phyloP scores from a whole-genome alignment of 1,139 yeast species.

The Tardiomyces digboiensis region DNA sequence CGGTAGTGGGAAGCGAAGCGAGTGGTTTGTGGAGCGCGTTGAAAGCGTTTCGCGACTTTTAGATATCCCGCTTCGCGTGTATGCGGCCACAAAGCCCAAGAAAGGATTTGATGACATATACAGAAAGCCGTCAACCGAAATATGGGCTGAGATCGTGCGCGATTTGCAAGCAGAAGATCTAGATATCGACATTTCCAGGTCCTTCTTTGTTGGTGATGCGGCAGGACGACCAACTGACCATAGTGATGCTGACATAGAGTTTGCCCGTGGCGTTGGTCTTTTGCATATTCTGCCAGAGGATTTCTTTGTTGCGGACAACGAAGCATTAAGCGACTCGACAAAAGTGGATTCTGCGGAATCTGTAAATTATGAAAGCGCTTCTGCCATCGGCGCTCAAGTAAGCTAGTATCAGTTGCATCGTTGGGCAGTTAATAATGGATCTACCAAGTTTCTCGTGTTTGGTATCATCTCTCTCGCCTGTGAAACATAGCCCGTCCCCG shows the following conservation, averaged over 20 bases:
- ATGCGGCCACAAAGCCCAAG: slow-evolving; percentile 36
- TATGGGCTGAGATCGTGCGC: slow-evolving; percentile 46
- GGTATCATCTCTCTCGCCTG: too few relatives aligned
- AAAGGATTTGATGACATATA: slow-evolving; percentile 31
- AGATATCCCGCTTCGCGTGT: slow-evolving; percentile 38
- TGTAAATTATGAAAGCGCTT: too few relatives aligned
- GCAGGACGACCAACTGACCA: slow-evolving; percentile 76
- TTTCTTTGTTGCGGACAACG: slow-evolving; percentile 20
- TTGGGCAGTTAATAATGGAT: too few relatives aligned
- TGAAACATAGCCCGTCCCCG: too few relatives aligned
- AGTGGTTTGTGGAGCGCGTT: slow-evolving; percentile 37
- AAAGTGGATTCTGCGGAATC: too few relatives aligned
- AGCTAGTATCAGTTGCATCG: too few relatives aligned
- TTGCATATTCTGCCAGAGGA: slow-evolving; percentile 65
- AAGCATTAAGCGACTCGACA: too few relatives aligned
- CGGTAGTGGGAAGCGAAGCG: slow-evolving; percentile 40
- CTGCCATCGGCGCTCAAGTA: too few relatives aligned
- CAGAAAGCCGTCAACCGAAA: slow-evolving; percentile 72
- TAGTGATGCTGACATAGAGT: slow-evolving; percentile 64
- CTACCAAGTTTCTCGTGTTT: too few relatives aligned
- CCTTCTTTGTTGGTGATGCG: slow-evolving; percentile 91
- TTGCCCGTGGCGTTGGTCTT: slow-evolving; percentile 52
- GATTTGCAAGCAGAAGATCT: slow-evolving; percentile 21
- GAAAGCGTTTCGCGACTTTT: slow-evolving; percentile 28
- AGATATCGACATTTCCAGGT: slow-evolving; percentile 31